Percentiles rank a stretch among this genome's conserved stretches.
Conservation (phyloP, 768 basidiomycete species). For the Asterophora parasitica region DNA sequence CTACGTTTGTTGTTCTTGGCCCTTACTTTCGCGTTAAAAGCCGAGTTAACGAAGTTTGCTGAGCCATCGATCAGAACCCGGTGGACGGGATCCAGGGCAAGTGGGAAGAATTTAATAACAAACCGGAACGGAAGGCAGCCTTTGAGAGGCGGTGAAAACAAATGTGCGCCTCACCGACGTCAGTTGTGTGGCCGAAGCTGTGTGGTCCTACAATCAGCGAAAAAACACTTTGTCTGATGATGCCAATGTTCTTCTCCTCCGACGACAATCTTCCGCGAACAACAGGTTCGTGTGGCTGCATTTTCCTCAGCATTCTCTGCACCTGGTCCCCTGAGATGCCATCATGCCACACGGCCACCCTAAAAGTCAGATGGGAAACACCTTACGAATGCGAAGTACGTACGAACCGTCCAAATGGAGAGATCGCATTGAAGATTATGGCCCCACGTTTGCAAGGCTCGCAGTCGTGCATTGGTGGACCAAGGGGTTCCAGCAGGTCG, state of each 20-base stretch:
- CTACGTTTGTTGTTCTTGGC: slow-evolving; percentile 4
- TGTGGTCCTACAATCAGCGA: not conserved
- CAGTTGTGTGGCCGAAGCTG: not conserved
- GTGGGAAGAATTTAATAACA: slow-evolving; percentile 2
- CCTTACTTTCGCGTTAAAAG: slow-evolving; percentile 1
- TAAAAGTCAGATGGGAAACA: slow-evolving; percentile 1
- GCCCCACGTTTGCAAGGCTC: not conserved
- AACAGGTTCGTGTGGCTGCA: no score
- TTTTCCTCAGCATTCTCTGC: no score
- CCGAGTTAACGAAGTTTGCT: slow-evolving; percentile 19
- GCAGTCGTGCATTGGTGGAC: no score
- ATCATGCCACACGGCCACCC: not conserved
- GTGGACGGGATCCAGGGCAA: slow-evolving; percentile 7
- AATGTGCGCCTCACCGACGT: slow-evolving; percentile 2
- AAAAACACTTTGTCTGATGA: not conserved
- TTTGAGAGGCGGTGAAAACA: not conserved
- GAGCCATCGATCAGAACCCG: slow-evolving; percentile 13
- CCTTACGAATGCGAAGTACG: not conserved
- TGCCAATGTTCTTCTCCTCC: not conserved
- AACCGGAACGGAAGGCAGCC: slow-evolving; percentile 2
- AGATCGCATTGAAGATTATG: not conserved
- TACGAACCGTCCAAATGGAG: not conserved
- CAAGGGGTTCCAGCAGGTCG: no score
- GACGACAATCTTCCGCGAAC: not conserved
- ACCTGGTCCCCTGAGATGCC: not conserved